Evolutionary conservation across 768 basidiomycete species (phyloP), one percentile per base, ranked within the genome.

Genomic region (Leucogyrophana mollusca): DNA sequence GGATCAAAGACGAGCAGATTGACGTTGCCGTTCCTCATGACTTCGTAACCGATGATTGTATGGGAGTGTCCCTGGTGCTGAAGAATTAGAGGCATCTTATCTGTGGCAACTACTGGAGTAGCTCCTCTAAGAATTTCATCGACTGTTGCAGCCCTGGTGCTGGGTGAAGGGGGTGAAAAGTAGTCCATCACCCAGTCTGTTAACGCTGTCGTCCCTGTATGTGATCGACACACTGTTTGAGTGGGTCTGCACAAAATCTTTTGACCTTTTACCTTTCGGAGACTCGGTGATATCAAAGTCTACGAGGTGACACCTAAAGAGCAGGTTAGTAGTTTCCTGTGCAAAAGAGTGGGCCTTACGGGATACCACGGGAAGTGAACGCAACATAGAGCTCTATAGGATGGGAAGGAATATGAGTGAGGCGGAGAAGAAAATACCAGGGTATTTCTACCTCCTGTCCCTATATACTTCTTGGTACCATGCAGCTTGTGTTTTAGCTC

Each of bases 31-130:
- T 70, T 70, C 54, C 74, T 78, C 43, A 70, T 72, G 32, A 83
- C 65, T 62, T 94, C 90, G 55, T 87, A 94, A 2, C 93, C 93
- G 3, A 96, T 75, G 10, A 96, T 81, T 4, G 86, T 85, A 20
- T 87, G 68, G n/a, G 93, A 96, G 67, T 96, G 93, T 0, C 91
- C 90, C 6, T 74, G 62, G 57, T 90, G 83, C 70, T 95, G 85
- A 40, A 95, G 69, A 34, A 95, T 84, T 23, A 96, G 58, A 8
- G 93, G 93, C 79, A 91, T 83, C 55, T 77, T 81, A 17, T 78
- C 64, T 0, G 87, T 85, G 21, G 72, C 60, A 9, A 72, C 54
- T 7, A 94, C 73, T 4, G 83, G 73, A 0, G 73, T 68, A 2
- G 76, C 73, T 1, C 64, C 66, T 35, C 71, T 72, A 47, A 89